Evolutionary conservation across 78 protist genomes (phyloP), one percentile per base, ranked within the genome.

Genomic region (Dictyostelium intermedium): DNA sequence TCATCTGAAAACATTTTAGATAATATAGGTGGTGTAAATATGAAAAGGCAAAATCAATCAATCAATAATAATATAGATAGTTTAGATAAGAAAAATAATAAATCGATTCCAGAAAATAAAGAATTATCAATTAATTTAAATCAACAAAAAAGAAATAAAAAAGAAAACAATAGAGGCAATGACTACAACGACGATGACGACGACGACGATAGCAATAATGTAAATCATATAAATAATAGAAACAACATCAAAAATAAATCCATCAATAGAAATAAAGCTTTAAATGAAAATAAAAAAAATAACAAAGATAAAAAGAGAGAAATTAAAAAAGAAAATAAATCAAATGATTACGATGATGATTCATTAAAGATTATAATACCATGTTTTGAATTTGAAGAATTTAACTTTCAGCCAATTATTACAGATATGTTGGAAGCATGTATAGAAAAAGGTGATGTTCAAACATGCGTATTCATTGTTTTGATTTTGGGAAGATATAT

Each of bases 371-470:
- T 72, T 14, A 27, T 72, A 16, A 5, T 72, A 72, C 79, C 79
- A 72, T 72, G 79, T 72, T 87, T 87, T 10, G 92, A 87, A 41
- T 25, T 87, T 35, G 84, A 83, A 61, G 82, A 82, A 45, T 83
- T 81, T 41, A 91, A 83, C 37, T 53, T 85, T 4, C 78, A 69
- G 34, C 96, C 96, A 14, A 63, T 43, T 34, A 30, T 92, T 9
- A 43, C 84, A 23, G 91, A 82, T 20, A 92, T 92, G 74, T 69
- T 92, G 35, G 92, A 92, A 34, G 10, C n/a, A 3, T 92, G 91
- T 60, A 85, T 80, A 61, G 96, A 92, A 8, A 63, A 50, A 6
- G 96, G 96, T 18, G 96, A 92, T 34, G 80, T 92, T 37, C 96
- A 92, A 70, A 92, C 92, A 34, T 87, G 92, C 63, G 92, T 87